Evolutionary conservation across 2,329 filamentous ascomycete genomes (phyloP).

Genomic region (Chaetothyriales sp.): DNA sequence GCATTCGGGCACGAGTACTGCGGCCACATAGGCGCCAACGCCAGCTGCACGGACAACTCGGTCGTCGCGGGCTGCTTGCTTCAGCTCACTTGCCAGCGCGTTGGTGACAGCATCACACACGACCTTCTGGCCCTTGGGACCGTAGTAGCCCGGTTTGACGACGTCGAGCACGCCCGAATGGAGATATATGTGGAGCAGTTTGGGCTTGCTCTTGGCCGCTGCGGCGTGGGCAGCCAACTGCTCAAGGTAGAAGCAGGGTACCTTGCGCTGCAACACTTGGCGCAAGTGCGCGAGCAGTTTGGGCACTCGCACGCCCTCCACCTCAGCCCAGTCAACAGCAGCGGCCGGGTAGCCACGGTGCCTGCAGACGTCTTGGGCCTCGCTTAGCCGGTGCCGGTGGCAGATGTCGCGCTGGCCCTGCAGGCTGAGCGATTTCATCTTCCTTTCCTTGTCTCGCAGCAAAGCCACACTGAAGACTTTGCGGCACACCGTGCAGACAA

Average conservation of each 20-base stretch:
- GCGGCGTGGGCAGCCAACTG: slow-evolving; percentile 31
- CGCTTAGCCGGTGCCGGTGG: slow-evolving; percentile 10
- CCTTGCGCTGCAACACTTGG: slow-evolving; percentile 44
- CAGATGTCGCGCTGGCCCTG: slow-evolving; percentile 16
- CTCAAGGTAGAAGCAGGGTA: slow-evolving; percentile 47
- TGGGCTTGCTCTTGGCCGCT: slow-evolving; percentile 10
- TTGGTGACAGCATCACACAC: slow-evolving; percentile 41
- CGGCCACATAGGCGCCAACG: slow-evolving; percentile 55
- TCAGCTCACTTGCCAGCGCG: slow-evolving; percentile 37
- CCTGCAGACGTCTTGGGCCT: slow-evolving; percentile 27
- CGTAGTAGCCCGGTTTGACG: slow-evolving; percentile 70
- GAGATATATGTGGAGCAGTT: slow-evolving; percentile 34
- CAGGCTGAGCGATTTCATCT: slow-evolving; percentile 8
- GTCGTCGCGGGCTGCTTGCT: slow-evolving; percentile 50
- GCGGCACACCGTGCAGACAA: neutral
- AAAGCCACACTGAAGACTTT: neutral
- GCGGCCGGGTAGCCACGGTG: slow-evolving; percentile 48
- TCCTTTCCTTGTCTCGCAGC: neutral
- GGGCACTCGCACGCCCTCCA: slow-evolving; percentile 36
- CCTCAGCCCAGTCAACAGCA: slow-evolving; percentile 56
- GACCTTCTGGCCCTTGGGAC: slow-evolving; percentile 54
- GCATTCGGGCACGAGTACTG: slow-evolving; percentile 63
- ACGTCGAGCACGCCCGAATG: slow-evolving; percentile 34
- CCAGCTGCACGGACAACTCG: slow-evolving; percentile 53
- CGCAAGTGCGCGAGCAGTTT: slow-evolving; percentile 44